These are phyloP conservation scores for Aspergillus puulaauensis DNA, from an alignment of 2,329 filamentous ascomycete genomes.

Conservation along the genomic window DNA sequence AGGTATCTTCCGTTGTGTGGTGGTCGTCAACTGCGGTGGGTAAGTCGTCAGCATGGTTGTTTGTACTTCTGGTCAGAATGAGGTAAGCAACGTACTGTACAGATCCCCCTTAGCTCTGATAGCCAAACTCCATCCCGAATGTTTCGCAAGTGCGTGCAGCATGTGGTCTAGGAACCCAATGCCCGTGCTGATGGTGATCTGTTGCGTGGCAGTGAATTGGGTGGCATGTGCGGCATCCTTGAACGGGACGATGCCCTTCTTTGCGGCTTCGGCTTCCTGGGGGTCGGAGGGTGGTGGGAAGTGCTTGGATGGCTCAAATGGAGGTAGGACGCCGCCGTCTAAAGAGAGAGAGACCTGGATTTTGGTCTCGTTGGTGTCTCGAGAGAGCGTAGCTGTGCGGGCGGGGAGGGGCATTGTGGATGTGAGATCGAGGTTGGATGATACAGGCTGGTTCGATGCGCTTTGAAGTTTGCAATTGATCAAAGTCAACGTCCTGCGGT, in stretches of 20 bases:
- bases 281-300: constrained; percentile 66
- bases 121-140: constrained; percentile 88
- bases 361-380: constrained; percentile 97
- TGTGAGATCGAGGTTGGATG: neutral
- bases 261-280: constrained; percentile 48
- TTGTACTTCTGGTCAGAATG: neutral
- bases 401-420: constrained; percentile 44
- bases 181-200: constrained; percentile 84
- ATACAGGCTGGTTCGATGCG: neutral
- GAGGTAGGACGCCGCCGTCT: constrained; percentile 71
- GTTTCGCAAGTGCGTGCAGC: constrained; percentile 94
- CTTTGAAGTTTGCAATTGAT: neutral
- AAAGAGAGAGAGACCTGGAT: constrained; percentile 91
- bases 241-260: constrained; percentile 42
- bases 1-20: constrained; percentile 95
- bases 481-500: neutral
- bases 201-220: constrained; percentile 79
- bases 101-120: constrained; percentile 84
- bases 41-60: neutral
- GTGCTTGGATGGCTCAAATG: constrained; percentile 40
- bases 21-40: constrained; percentile 82
- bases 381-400: constrained; percentile 75
- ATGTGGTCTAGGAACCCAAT: constrained; percentile 99
- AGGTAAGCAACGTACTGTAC: constrained; percentile 64
- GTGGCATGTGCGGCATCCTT: constrained; percentile 69